Evolutionary conservation across 768 basidiomycete genomes (phyloP), one percentile per base, ranked within the genome.

Genomic region (Termitomyces sp.): DNA sequence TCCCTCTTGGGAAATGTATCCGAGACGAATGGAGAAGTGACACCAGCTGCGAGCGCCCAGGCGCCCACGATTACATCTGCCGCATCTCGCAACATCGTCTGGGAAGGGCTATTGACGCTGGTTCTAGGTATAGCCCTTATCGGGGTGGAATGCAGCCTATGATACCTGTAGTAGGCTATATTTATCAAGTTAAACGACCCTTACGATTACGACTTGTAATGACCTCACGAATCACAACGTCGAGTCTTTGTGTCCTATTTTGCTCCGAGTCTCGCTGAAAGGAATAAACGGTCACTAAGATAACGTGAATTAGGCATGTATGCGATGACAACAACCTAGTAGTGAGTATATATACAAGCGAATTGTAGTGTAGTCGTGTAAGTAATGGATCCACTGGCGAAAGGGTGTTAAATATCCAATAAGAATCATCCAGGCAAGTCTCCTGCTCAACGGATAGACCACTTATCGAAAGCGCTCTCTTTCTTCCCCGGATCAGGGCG

Each of bases 1-100:
- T 73, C 82, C 1, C 67, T 88, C 4, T 70, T 88, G 4, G 86
- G 85, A 12, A 79, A 80, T 58, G 84, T 79, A 18, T 77, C 82
- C 11, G 74, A 71, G 18, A 68, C 75, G 7, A 73, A 84, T 63
- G 77, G 79, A 7, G 78, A 80, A 63, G 65, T 72, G 20, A 73
- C 78, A 3, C 24, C 39, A 42, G 39, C 24, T 2, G 24, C 28
- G 12, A 55, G 28, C 42, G 55, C 49, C 32, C 49, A 16, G 8
- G 13, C 32, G 7, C 55, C 40, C 32, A 70, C 75, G 15, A 70
- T 66, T 38, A 69, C 73, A 22, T 71, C 72, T n/a, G 62, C 67
- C 9, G 63, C 70, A n/a, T 60, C 66, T 22, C 44, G 18, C 0
- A 55, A 56, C 16, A 42, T 35, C n/a, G 35, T 59, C 7, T 64